Evolutionary conservation across 768 basidiomycete species (phyloP).

Genomic region (Mycena haematopus): DNA sequence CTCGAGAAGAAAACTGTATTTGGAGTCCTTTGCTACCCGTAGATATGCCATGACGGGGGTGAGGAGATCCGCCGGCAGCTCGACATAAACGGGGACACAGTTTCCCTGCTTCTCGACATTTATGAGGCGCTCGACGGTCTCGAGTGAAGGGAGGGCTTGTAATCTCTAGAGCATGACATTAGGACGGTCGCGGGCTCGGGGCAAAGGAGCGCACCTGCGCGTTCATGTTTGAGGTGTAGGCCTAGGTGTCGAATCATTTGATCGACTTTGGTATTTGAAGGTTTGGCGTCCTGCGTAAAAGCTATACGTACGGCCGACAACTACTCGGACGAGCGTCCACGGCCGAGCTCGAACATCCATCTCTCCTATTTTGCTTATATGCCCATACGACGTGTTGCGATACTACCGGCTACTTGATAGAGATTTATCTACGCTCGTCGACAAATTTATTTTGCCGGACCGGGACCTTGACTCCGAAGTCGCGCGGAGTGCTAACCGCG

Average conservation of each 20-base stretch:
- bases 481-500: too few relatives aligned
- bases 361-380: background rate
- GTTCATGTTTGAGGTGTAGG: constrained; percentile 26
- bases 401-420: too few relatives aligned
- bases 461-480: too few relatives aligned
- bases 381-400: background rate
- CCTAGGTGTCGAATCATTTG: background rate
- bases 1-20: constrained; percentile 94
- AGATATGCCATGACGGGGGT: constrained; percentile 98
- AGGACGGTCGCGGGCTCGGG: constrained; percentile 12
- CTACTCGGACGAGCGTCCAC: background rate
- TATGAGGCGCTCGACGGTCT: constrained; percentile 78
- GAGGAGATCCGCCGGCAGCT: constrained; percentile 93
- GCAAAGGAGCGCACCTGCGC: constrained; percentile 17
- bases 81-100: constrained; percentile 90
- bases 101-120: constrained; percentile 86
- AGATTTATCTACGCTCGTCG: too few relatives aligned
- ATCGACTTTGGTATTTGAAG: background rate
- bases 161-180: constrained; percentile 55
- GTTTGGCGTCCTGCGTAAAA: background rate
- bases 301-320: background rate
- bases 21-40: constrained; percentile 88
- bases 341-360: constrained; percentile 2
- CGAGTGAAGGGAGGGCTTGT: constrained; percentile 71
- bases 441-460: too few relatives aligned